Conservation (phyloP, 345 rosid genomes). For the Anastatica hierochuntica region DNA sequence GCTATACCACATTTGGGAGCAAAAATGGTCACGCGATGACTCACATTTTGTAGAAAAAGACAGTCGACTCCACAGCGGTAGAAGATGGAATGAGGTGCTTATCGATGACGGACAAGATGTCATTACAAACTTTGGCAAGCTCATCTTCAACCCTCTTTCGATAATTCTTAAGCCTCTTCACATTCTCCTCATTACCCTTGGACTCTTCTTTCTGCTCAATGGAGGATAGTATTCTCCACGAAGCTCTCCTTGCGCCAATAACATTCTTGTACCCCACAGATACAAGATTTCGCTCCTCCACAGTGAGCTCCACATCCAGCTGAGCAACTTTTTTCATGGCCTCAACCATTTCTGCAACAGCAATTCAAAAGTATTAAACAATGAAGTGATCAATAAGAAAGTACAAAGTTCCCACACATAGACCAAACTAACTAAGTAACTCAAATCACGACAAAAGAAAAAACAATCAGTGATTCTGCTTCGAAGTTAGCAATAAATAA, state of each 20-base stretch:
- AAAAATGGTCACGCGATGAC: background rate
- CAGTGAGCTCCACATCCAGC: constrained; percentile 40
- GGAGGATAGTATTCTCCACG: constrained; percentile 57
- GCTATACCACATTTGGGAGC: background rate
- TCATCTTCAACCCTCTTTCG: constrained; percentile 38
- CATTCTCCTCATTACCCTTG: constrained; percentile 38
- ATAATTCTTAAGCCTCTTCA: constrained; percentile 39
- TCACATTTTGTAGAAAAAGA: constrained; percentile 49
- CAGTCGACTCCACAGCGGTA: constrained; percentile 35
- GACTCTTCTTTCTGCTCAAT: constrained; percentile 64
- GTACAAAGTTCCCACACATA: background rate
- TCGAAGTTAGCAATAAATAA: no score
- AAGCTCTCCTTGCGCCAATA: constrained; percentile 57
- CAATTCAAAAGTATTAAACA: background rate
- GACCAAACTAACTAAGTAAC: background rate
- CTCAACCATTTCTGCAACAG: constrained; percentile 52
- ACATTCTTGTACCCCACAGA: constrained; percentile 70
- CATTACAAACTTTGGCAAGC: constrained; percentile 37
- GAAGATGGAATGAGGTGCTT: constrained; percentile 44
- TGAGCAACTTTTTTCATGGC: constrained; percentile 53
- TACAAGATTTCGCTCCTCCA: constrained; percentile 57
- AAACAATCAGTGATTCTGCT: no score
- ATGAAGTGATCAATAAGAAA: background rate
- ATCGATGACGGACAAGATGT: constrained; percentile 33
- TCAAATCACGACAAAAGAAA: background rate